Base-by-base conservation (phyloP, 495 filamentous ascomycete species). In the Pseudoneurospora amorphoporcata region DNA sequence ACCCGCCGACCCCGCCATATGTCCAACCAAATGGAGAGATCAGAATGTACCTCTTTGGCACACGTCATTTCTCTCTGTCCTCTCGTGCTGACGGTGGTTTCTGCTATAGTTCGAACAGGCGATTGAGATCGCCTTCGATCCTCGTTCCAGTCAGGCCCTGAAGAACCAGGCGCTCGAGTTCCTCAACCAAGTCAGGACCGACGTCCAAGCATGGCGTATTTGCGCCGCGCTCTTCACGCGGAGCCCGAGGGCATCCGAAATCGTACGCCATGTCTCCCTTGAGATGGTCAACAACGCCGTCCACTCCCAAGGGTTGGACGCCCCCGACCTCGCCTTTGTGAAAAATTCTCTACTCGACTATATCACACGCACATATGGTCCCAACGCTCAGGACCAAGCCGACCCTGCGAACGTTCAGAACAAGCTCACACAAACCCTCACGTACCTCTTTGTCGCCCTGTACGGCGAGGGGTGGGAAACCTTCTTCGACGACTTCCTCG, bases 381-480 rank as follows among this genome's bases (percentile, higher is more conserved):
- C 83, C 19, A 83, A 85, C 23, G 83, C 84, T 53, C 85, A 84
- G 58, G 82, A 83, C 29, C 81, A 83, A 29, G 79, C 86, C 72
- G 94, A 97, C 80, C 86, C 90, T 10, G 75, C 89, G 41, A 86
- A 87, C 74, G 90, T 99, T 39, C 96, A 98, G 82, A 99, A 98
- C 82, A 99, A 99, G 81, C 90, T 98, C 73, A 92, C 94, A 37
- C 95, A 99, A 81, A 97, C 94, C 40, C 82, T 98, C 53, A 99
- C 95, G 12, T 92, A 91, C 75, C 90, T 99, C 32, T 99, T 98
- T 81, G 89, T 92, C 8, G 86, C 87, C 8, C 84, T 96, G 40
- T 99, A 99, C 82, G 90, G 88, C 70, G 87, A 90, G 65, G 90
- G 90, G 3, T 99, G 95, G 95, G 87, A 90, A 72, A 87, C 82